phyloP scores from a whole-genome alignment of 345 rosid genomes.

The Pistacia vera region DNA sequence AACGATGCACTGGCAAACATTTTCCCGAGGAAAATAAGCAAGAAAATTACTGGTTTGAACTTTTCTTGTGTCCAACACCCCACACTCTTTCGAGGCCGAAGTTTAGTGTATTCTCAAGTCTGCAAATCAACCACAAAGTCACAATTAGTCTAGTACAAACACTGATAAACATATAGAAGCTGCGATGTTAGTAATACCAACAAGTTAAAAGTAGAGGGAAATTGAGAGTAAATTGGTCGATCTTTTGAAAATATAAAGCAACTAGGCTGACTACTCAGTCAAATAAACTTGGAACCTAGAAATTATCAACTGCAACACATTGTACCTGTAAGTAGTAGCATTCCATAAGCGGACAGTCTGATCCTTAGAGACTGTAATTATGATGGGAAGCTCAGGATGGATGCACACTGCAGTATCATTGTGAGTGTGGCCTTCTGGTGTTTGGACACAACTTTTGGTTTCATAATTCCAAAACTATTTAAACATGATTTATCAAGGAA shows the following conservation, averaged over 20 bases:
- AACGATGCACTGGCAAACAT: neutral
- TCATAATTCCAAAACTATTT: slow-evolving; percentile 87
- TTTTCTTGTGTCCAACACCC: slow-evolving; percentile 69
- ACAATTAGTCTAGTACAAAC: neutral
- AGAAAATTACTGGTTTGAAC: slow-evolving; percentile 68
- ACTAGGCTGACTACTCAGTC: neutral
- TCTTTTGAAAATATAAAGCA: no score
- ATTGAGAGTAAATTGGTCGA: neutral
- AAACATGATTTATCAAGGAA: neutral
- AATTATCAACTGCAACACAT: neutral
- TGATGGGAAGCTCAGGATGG: slow-evolving; percentile 83
- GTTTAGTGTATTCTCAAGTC: slow-evolving; percentile 37
- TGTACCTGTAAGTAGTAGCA: slow-evolving; percentile 71
- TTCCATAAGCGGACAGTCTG: slow-evolving; percentile 87
- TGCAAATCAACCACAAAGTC: slow-evolving; percentile 19
- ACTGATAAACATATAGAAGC: neutral
- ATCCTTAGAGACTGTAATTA: slow-evolving; percentile 86
- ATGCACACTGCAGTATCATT: slow-evolving; percentile 85
- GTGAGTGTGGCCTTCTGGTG: slow-evolving; percentile 80
- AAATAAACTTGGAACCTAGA: neutral
- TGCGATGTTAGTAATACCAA: neutral
- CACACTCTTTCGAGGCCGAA: slow-evolving; percentile 88
- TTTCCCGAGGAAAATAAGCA: neutral
- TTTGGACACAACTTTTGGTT: slow-evolving; percentile 86
- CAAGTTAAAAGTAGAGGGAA: neutral